These are phyloP conservation scores for Erodium maritimum DNA, from an alignment of 345 rosid genomes.

Conservation along the genomic window DNA sequence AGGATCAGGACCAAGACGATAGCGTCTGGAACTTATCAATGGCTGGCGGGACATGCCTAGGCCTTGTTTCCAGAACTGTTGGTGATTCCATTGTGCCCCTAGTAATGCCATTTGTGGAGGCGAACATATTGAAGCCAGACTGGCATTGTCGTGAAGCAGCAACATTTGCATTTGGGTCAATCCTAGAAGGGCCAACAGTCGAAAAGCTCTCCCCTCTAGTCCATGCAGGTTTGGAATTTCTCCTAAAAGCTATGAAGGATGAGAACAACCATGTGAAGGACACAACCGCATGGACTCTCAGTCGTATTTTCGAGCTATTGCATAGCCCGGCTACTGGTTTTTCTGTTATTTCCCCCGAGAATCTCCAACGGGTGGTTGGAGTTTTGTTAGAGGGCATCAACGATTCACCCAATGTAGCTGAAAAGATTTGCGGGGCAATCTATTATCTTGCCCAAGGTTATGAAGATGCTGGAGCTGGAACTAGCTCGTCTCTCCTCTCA, in stretches of 20 bases:
- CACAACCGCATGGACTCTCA: conserved; percentile 91
- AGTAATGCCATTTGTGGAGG: conserved; percentile 88
- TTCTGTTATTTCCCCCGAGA: conserved; percentile 55
- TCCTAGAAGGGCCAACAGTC: conserved; percentile 76
- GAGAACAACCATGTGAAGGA: conserved; percentile 86
- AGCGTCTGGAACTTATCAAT: conserved; percentile 79
- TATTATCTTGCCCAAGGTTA: conserved; percentile 92
- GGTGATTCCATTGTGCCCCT: conserved; percentile 79
- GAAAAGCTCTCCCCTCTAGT: conserved; percentile 76
- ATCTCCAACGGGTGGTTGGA: conserved; percentile 42
- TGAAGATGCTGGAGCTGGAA: conserved; percentile 64
- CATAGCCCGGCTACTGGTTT: conserved; percentile 61
- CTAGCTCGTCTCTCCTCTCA: conserved; percentile 51
- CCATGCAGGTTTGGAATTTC: conserved; percentile 63
- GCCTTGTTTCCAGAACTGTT: conserved; percentile 90
- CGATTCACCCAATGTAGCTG: conserved; percentile 79
- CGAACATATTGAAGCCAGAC: conserved; percentile 52
- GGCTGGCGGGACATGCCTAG: conserved; percentile 98
- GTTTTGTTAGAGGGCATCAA: conserved; percentile 65
- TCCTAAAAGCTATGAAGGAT: conserved; percentile 69
- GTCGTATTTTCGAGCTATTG: conserved; percentile 83
- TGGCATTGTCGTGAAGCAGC: conserved; percentile 94
- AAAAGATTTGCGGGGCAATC: conserved; percentile 88
- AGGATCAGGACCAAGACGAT: conserved; percentile 90
- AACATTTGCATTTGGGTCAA: conserved; percentile 88